Conservation (phyloP, 176 grass and related monocot genomes). For the Paspalum vaginatum region DNA sequence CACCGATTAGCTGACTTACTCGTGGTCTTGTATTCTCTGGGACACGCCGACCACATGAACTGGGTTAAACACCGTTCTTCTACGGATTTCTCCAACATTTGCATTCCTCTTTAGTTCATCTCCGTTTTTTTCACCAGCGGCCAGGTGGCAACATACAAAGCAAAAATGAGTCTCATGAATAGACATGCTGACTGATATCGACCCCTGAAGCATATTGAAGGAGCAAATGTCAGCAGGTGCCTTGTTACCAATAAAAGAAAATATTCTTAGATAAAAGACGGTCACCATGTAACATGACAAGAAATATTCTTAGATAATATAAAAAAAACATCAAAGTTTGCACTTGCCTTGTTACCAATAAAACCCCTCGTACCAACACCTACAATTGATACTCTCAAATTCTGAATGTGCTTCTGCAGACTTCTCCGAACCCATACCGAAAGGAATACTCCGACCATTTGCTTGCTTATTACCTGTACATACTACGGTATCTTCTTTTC, state of each 20-base stretch:
- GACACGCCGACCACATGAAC: constrained; percentile 41
- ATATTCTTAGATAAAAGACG: too few species aligned
- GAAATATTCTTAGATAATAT: neutral
- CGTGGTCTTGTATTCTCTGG: constrained; percentile 66
- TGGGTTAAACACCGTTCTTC: constrained; percentile 73
- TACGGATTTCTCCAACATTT: constrained; percentile 82
- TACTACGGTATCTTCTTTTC: constrained; percentile 54
- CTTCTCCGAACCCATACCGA: constrained; percentile 78
- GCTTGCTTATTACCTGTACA: constrained; percentile 81
- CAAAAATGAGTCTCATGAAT: constrained; percentile 90
- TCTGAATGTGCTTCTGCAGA: constrained; percentile 76
- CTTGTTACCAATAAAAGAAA: too few species aligned
- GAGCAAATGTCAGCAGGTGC: constrained; percentile 30
- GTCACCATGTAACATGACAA: neutral
- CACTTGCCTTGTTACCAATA: constrained; percentile 85
- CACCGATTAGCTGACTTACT: constrained; percentile 48
- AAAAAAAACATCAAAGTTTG: constrained; percentile 19
- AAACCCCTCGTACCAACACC: constrained; percentile 89
- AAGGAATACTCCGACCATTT: constrained; percentile 88
- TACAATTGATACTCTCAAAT: constrained; percentile 81
- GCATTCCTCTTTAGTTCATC: constrained; percentile 73
- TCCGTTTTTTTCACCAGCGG: constrained; percentile 75
- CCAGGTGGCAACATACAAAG: constrained; percentile 87
- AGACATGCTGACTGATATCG: constrained; percentile 95
- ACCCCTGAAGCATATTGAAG: constrained; percentile 66